Base-by-base conservation (phyloP, 2,329 filamentous ascomycete species). In the Stagonosporopsis cucurbitacearum region DNA sequence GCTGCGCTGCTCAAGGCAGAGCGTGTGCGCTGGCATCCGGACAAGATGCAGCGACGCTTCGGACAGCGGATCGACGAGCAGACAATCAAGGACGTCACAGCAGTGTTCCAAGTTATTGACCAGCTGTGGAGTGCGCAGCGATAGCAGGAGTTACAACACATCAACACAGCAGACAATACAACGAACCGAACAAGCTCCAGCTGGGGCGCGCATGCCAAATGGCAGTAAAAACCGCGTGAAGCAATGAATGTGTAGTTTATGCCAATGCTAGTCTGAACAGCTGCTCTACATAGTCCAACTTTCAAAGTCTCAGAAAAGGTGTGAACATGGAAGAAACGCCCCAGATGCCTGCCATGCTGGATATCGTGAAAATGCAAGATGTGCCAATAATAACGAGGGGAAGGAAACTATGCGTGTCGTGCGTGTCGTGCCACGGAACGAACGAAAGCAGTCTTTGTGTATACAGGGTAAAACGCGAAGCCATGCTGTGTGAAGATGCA, bases 1-100 rank as follows among this genome's bases (percentile, higher is more conserved):
- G 50, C 77, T 13, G 79, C 82, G 40, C 73, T 83, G 5, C 80
- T 98, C 48, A 96, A 96, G 76, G 80, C 86, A 5, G 95, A 99
- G 79, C 86, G 95, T 47, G 88, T 98, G 17, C 84, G 92, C 15
- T 99, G 95, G 95, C 95, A 99, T 79, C 95, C 95, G 4, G 95
- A 99, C 78, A 99, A 98, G 81, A 90, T 98, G 52, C 92, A 97
- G 79, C 95, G 97, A 78, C 86, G 87, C 49, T 88, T 96, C 57
- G 91, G 92, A 3, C 79, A 85, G 56, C 80, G 82, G 13, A 86
- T 96, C 44, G 88, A 93, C 43, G 82, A 86, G 22, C 82, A 82
- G 3, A 86, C 90, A 3, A 88, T 96, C 82, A 86, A 86, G 70
- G 83, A 87, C 50, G 90, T 97, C 37, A 99, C 94, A 11, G 89